phyloP scores from a whole-genome alignment of 2,329 filamentous ascomycete species.

The Chaetomium olivaceum region DNA sequence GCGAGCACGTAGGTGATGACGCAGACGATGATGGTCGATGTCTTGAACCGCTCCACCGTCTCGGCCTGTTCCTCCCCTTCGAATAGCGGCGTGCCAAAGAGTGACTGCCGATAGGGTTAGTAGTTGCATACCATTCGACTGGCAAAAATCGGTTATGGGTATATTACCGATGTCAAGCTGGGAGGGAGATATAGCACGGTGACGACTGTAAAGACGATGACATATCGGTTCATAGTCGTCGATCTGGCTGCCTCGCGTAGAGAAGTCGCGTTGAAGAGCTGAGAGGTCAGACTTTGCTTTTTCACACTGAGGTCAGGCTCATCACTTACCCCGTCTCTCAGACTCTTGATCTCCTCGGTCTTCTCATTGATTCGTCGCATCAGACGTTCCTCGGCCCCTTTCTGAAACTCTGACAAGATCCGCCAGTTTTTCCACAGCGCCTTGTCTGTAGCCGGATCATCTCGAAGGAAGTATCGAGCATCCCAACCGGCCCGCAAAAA shows the following conservation, averaged over 20 bases:
- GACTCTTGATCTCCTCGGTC: constrained; percentile 22
- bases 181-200: constrained; percentile 19
- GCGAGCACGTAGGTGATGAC: constrained; percentile 16
- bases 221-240: constrained; percentile 20
- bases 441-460: constrained; percentile 6
- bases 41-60: constrained; percentile 11
- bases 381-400: background rate
- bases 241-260: constrained; percentile 20
- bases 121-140: no score
- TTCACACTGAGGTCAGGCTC: background rate
- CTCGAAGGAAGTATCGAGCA: background rate
- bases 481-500: background rate
- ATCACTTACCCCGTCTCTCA: constrained; percentile 21
- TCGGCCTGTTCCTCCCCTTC: constrained; percentile 5
- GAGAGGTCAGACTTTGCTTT: background rate
- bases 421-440: constrained; percentile 19
- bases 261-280: constrained; percentile 24
- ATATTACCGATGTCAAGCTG: constrained; percentile 14
- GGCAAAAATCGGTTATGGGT: background rate
- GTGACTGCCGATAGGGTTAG: background rate
- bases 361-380: constrained; percentile 8
- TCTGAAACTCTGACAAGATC: background rate
- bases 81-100: constrained; percentile 20
- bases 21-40: constrained; percentile 13
- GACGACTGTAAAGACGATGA: constrained; percentile 24